phyloP scores from a whole-genome alignment of 2,329 filamentous ascomycete species.

The Penicillium sp. region DNA sequence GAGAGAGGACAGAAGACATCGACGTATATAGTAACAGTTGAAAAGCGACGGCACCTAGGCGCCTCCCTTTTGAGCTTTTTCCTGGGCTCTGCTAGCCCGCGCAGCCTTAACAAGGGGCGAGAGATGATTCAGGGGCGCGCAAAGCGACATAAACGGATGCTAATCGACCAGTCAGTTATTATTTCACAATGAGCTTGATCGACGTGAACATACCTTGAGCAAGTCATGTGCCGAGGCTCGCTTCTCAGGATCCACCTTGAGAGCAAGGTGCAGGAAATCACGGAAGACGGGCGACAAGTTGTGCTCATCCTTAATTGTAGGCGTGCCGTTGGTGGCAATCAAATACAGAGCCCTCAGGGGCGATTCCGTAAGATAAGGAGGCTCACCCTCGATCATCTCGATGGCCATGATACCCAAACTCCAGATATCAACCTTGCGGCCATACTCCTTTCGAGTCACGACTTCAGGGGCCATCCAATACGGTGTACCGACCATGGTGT shows the following conservation, averaged over 20 bases:
- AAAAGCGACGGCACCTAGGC: no score
- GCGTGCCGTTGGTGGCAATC: constrained; percentile 94
- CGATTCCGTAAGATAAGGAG: constrained; percentile 90
- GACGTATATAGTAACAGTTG: no score
- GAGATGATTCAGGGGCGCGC: constrained; percentile 65
- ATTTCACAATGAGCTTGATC: neutral
- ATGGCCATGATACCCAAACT: constrained; percentile 98
- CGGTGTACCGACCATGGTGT: constrained; percentile 96
- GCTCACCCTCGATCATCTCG: constrained; percentile 98
- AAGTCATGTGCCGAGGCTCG: constrained; percentile 89
- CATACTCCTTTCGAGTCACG: constrained; percentile 93
- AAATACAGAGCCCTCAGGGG: constrained; percentile 86
- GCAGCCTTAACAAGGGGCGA: constrained; percentile 81
- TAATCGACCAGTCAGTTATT: constrained; percentile 32
- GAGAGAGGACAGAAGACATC: no score
- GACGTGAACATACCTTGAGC: constrained; percentile 55
- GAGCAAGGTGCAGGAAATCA: constrained; percentile 83
- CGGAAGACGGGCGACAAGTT: constrained; percentile 71
- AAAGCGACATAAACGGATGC: constrained; percentile 73
- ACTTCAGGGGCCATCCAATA: constrained; percentile 99
- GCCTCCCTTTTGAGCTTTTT: constrained; percentile 62
- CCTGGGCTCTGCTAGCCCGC: constrained; percentile 72
- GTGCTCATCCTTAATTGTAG: constrained; percentile 85
- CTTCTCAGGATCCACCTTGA: constrained; percentile 96
- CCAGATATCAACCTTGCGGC: constrained; percentile 97